phyloP scores from a whole-genome alignment of 1,284 basidiomycete species.

The Sporisorium sorghi region DNA sequence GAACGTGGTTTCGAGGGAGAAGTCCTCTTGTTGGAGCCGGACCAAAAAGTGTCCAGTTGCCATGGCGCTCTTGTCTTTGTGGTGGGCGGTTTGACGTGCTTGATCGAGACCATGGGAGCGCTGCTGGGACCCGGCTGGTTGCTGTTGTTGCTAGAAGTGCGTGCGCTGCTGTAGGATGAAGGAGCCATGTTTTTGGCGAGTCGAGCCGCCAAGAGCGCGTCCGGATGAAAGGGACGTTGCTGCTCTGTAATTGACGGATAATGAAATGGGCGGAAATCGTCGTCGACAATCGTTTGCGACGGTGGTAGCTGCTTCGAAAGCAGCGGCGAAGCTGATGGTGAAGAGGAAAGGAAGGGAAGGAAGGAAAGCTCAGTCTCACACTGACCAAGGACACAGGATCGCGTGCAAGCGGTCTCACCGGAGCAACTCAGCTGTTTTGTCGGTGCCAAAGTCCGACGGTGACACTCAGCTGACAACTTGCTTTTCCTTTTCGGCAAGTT shows the following conservation, averaged over 20 bases:
- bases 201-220: not conserved
- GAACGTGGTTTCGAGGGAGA: slow-evolving; percentile 21
- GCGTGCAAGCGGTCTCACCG: not conserved
- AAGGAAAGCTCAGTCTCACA: too few relatives aligned
- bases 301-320: not conserved
- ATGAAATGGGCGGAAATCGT: not conserved
- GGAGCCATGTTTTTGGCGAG: slow-evolving; percentile 18
- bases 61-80: slow-evolving; percentile 31
- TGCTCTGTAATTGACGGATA: not conserved
- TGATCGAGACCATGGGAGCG: slow-evolving; percentile 14
- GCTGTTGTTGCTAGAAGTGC: not conserved
- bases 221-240: not conserved
- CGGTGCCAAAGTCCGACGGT: slow-evolving; percentile 9
- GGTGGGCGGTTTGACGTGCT: slow-evolving; percentile 15
- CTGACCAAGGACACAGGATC: too few relatives aligned
- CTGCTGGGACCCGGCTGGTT: slow-evolving; percentile 8
- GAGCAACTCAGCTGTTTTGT: not conserved
- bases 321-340: slow-evolving; percentile 4
- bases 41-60: slow-evolving; percentile 48
- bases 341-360: not conserved
- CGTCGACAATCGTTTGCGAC: not conserved
- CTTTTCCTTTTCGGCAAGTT: not conserved
- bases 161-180: slow-evolving; percentile 11
- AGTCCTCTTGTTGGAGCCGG: slow-evolving; percentile 19
- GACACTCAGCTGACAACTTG: not conserved